Conservation (phyloP, 768 basidiomycete genomes). For the Auricularia sp. region DNA sequence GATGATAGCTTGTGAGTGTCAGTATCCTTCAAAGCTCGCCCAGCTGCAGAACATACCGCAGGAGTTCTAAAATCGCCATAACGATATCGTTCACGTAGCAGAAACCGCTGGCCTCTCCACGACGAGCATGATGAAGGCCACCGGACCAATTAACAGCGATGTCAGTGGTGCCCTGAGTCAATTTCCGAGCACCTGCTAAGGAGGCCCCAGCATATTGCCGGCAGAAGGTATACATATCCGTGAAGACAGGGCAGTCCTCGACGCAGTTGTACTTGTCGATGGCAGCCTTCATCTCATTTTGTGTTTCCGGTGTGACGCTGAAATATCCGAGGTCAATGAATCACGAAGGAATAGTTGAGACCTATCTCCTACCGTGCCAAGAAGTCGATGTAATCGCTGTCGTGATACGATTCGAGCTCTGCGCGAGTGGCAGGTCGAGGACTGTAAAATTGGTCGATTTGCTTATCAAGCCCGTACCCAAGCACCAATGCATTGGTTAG, state of each 20-base stretch:
- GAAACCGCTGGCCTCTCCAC: conserved; percentile 95
- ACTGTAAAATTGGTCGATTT: conserved; percentile 85
- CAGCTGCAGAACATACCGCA: conserved; percentile 43
- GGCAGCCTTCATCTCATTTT: conserved; percentile 58
- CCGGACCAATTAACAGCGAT: conserved; percentile 99
- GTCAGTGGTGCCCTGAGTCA: conserved; percentile 77
- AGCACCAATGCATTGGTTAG: conserved; percentile 92
- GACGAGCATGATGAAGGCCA: conserved; percentile 95
- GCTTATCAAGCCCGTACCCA: conserved; percentile 92
- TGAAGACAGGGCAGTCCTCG: conserved; percentile 94
- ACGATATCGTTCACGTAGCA: conserved; percentile 98
- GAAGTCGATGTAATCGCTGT: conserved; percentile 92
- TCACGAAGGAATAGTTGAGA: neutral
- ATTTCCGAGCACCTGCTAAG: conserved; percentile 80
- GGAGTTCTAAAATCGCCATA: conserved; percentile 82
- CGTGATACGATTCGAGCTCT: conserved; percentile 87
- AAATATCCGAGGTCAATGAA: neutral
- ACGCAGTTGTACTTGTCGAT: conserved; percentile 89
- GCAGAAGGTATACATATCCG: conserved; percentile 91
- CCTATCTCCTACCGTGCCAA: conserved; percentile 58
- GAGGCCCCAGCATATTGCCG: conserved; percentile 90
- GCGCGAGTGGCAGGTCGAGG: conserved; percentile 81
- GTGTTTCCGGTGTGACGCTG: conserved; percentile 77
- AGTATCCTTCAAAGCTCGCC: neutral
- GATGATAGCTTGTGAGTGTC: conserved; percentile 57